These are phyloP conservation scores for Epichloe festucae DNA, from an alignment of 2,329 filamentous ascomycete genomes.

Conservation along the genomic window DNA sequence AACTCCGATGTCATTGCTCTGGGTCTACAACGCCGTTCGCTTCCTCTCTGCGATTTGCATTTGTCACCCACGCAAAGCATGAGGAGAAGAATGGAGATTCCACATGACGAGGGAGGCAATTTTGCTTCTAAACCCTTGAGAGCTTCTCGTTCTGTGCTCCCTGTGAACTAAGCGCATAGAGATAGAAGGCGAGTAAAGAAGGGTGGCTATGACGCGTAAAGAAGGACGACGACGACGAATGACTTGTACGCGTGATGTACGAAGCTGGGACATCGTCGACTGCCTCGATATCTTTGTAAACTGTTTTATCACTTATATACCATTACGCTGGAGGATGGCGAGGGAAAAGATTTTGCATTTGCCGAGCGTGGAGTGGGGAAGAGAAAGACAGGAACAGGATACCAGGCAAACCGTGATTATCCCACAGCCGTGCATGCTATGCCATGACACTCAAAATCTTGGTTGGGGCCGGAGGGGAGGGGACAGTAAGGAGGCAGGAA, in stretches of 20 bases:
- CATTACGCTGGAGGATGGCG: neutral
- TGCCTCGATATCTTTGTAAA: neutral
- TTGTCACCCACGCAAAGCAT: no score
- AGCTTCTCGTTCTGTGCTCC: neutral
- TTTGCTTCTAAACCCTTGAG: no score
- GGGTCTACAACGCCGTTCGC: no score
- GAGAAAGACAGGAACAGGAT: neutral
- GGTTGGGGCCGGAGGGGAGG: neutral
- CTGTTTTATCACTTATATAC: constrained; percentile 1
- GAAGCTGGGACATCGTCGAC: neutral
- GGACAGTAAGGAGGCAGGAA: neutral
- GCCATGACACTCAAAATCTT: neutral
- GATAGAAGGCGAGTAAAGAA: neutral
- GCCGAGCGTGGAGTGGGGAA: neutral
- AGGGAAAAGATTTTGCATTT: neutral
- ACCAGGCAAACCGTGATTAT: neutral
- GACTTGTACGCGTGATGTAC: neutral
- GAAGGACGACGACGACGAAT: neutral
- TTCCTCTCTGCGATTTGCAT: no score
- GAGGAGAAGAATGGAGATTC: no score
- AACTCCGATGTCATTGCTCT: no score
- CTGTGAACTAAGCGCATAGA: neutral
- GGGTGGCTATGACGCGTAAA: neutral
- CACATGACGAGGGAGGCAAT: no score
- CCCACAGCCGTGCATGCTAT: neutral